Evolutionary conservation across 2,329 filamentous ascomycete genomes (phyloP).

Genomic region (Alternaria longipes): DNA sequence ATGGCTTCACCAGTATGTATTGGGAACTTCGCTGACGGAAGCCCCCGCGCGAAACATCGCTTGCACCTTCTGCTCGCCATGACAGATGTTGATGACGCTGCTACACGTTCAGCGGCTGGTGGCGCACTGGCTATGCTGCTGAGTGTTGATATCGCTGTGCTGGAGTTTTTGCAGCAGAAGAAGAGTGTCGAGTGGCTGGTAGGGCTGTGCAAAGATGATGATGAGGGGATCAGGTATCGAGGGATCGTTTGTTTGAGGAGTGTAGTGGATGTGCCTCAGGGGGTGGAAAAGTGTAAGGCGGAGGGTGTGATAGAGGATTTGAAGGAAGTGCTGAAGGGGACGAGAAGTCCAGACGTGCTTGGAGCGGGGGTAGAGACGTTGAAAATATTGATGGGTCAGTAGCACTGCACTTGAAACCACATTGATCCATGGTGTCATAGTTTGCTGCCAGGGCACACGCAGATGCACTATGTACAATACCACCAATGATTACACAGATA

Average conservation of each 20-base stretch:
- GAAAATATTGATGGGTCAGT: constrained; percentile 66
- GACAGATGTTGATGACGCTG: constrained; percentile 82
- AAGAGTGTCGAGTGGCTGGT: constrained; percentile 81
- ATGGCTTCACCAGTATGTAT: constrained; percentile 74
- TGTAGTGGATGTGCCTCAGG: constrained; percentile 67
- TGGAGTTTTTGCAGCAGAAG: constrained; percentile 71
- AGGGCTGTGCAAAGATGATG: constrained; percentile 76
- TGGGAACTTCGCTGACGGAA: constrained; percentile 73
- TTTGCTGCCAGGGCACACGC: no score
- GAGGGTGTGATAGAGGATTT: constrained; percentile 73
- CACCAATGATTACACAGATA: no score
- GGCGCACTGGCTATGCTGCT: constrained; percentile 88
- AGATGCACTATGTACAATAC: no score
- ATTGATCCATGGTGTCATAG: no score
- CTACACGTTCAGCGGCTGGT: constrained; percentile 83
- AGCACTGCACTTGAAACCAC: neutral
- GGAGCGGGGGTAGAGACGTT: constrained; percentile 76
- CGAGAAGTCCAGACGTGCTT: constrained; percentile 73
- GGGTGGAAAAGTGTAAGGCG: constrained; percentile 54
- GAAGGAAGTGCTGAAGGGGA: constrained; percentile 74
- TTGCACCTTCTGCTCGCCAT: constrained; percentile 87
- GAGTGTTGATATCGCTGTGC: constrained; percentile 77
- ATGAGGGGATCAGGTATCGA: constrained; percentile 72
- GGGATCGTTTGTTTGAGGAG: constrained; percentile 81
- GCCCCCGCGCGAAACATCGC: constrained; percentile 73